Evolutionary conservation across 768 basidiomycete species (phyloP), one percentile per base, ranked within the genome.

Genomic region (Amanita brunnescens): DNA sequence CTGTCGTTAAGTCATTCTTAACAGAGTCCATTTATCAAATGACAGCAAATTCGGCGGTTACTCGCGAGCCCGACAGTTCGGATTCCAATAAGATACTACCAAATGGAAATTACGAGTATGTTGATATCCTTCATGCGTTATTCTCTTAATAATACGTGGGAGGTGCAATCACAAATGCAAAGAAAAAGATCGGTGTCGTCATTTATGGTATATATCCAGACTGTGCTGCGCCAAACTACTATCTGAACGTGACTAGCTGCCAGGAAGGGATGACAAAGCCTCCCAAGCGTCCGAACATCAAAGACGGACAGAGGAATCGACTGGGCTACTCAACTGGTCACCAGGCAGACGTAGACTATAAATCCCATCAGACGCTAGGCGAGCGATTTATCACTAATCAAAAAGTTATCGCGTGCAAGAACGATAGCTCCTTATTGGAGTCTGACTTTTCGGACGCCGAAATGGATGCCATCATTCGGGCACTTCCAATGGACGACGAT

Each of bases 111-210:
- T 82, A 78, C 55, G 69, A 71, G 87, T 84, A 57, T 53, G 76
- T 54, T n/a, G 45, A 18, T 12, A 14, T 16, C 26, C 29, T n/a
- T 35, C 49, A 9, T 45, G 8, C 6, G 30, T 34, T 48, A 24
- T 43, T 16, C 39, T 38, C 20, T 13, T 57, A n/a, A 21, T 14
- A 48, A 26, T 21, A 23, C 50, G n/a, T 26, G 54, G 52, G 34
- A 89, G 87, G 45, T 92, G 90, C 59, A 86, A 87, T 57, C 90
- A 92, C 57, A 47, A 74, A 18, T 92, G 90, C 73, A 87, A 85
- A 62, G 80, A 89, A 59, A 91, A 90, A 64, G 66, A 69, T 3
- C 73, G 69, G 38, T 92, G 90, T 61, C 77, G 83, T 21, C 90
- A 92, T 68, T 62, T 82, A 32, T 91, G 90, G 90, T 88, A 56